phyloP scores from a whole-genome alignment of 495 filamentous ascomycete species.

The Penicillium fimorum region DNA sequence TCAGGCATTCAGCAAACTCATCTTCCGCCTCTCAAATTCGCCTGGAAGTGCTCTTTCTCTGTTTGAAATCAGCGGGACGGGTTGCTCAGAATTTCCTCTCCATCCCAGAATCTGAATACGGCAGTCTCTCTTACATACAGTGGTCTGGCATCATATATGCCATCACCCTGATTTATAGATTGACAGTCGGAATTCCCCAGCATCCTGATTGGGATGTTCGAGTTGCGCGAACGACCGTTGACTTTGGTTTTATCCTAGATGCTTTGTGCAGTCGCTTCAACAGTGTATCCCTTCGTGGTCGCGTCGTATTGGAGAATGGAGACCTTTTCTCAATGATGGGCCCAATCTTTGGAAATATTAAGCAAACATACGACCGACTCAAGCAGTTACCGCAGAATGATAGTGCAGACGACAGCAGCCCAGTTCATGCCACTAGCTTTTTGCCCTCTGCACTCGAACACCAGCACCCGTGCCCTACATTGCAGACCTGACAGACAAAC shows the following conservation, averaged over 20 bases:
- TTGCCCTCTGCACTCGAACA: not conserved
- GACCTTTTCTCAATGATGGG: not conserved
- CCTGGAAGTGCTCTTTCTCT: not conserved
- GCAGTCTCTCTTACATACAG: not conserved
- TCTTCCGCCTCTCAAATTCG: not conserved
- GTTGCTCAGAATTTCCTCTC: not conserved
- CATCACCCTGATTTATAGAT: not conserved
- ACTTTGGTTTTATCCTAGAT: not conserved
- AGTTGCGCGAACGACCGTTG: slow-evolving; percentile 1
- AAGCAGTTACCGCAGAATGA: slow-evolving; percentile 1
- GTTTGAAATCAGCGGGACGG: not conserved
- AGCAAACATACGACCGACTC: not conserved
- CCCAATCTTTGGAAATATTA: not conserved
- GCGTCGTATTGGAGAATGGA: not conserved
- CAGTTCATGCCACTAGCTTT: slow-evolving; percentile 1
- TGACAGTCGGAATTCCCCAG: slow-evolving; percentile 1
- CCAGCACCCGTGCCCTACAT: not conserved
- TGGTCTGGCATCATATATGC: not conserved
- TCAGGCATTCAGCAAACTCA: not conserved
- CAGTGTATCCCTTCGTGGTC: not conserved
- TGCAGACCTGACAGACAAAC: not conserved
- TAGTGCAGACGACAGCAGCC: not conserved
- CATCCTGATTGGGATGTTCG: not conserved
- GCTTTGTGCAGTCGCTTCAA: not conserved
- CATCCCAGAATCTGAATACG: not conserved